phyloP scores from a whole-genome alignment of 1,139 yeast genomes.

The Taphrina wiesneri region DNA sequence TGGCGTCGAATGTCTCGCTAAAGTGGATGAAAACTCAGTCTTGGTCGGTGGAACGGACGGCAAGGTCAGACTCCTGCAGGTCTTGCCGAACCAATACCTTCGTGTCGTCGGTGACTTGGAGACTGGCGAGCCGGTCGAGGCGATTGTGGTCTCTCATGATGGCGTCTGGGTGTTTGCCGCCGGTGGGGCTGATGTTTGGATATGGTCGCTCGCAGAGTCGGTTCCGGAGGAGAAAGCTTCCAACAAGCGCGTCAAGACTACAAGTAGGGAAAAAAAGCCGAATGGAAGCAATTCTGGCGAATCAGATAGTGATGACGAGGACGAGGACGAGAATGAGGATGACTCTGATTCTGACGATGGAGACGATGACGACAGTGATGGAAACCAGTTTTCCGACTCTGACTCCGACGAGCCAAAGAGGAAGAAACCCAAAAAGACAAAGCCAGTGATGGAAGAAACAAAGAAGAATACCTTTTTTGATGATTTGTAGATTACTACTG shows the following conservation, averaged over 20 bases:
- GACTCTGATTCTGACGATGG: no score
- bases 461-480: constrained; percentile 23
- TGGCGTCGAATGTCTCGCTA: constrained; percentile 29
- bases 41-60: constrained; percentile 30
- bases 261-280: background rate
- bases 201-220: constrained; percentile 1
- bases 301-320: background rate
- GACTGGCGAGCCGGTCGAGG: constrained; percentile 27
- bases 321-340: background rate
- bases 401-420: background rate
- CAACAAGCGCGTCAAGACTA: background rate
- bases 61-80: constrained; percentile 17
- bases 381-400: background rate
- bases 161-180: constrained; percentile 19
- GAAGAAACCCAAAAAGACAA: constrained; percentile 7
- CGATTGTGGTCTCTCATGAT: background rate
- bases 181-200: constrained; percentile 6
- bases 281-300: background rate
- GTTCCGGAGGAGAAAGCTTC: background rate
- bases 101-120: constrained; percentile 19
- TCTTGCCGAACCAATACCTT: constrained; percentile 15
- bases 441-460: background rate
- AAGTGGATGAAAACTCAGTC: constrained; percentile 5
- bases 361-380: background rate
- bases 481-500: constrained; percentile 1